phyloP scores from a whole-genome alignment of 768 basidiomycete species.

The Hypholoma fasciculare region DNA sequence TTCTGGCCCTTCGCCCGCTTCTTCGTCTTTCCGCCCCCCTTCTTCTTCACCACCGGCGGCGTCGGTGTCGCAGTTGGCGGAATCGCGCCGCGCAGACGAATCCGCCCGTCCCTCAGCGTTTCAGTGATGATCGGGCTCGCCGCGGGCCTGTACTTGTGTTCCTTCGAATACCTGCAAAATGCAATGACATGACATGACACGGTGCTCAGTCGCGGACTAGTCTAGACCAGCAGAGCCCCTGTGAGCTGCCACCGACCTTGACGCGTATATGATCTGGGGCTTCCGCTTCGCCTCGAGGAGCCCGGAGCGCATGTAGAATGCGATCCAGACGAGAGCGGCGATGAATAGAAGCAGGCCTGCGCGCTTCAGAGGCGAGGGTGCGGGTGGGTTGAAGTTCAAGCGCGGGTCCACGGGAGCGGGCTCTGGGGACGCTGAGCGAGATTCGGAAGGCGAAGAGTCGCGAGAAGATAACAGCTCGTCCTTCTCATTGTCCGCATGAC shows the following conservation, averaged over 20 bases:
- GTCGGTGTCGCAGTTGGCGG: conserved; percentile 35
- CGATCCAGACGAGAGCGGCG: conserved; percentile 44
- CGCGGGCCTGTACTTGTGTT: conserved; percentile 80
- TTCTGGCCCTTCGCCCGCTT: conserved; percentile 14
- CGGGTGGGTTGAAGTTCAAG: conserved; percentile 40
- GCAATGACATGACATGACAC: not conserved
- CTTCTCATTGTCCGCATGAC: conserved; percentile 7
- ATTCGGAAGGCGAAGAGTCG: conserved; percentile 3
- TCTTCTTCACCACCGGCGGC: conserved; percentile 17
- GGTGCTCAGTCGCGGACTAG: too few relatives aligned
- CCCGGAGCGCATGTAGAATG: conserved; percentile 31
- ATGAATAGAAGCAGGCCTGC: conserved; percentile 41
- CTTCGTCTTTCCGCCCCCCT: not conserved
- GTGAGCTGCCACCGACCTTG: conserved; percentile 45
- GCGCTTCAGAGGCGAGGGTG: conserved; percentile 48
- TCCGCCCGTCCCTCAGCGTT: conserved; percentile 66
- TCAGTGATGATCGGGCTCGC: conserved; percentile 85
- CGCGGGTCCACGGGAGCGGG: conserved; percentile 21
- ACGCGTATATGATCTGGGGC: conserved; percentile 58
- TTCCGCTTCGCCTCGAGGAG: conserved; percentile 23
- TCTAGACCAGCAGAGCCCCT: not conserved
- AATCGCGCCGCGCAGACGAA: conserved; percentile 68
- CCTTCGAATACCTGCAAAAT: conserved; percentile 69
- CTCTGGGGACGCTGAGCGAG: conserved; percentile 2
- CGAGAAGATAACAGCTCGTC: conserved; percentile 1